Conservation (phyloP, 2,329 filamentous ascomycete species). For the Claviceps sp. region DNA sequence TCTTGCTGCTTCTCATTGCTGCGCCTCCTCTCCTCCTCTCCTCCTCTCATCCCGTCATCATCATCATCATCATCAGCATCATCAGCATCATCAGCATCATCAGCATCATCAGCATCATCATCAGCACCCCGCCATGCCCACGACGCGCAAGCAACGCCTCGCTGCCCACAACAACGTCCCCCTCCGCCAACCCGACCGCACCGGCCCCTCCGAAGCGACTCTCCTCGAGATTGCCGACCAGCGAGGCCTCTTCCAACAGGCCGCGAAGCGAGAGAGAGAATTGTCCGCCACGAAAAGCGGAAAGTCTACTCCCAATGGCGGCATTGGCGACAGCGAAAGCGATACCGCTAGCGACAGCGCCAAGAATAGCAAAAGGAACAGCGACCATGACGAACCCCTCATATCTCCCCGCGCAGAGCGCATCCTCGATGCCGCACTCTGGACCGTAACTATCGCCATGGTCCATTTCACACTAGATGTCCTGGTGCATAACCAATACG, state of each 20-base stretch:
- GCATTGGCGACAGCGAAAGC: conserved; percentile 7
- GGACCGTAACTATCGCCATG: conserved; percentile 50
- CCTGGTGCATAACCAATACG: conserved; percentile 66
- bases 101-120: too few relatives aligned
- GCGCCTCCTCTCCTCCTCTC: too few relatives aligned
- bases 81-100: too few relatives aligned
- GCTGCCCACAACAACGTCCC: conserved; percentile 40
- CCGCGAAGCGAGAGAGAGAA: conserved; percentile 25
- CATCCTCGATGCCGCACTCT: conserved; percentile 42
- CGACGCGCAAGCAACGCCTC: conserved; percentile 34
- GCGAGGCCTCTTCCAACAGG: conserved; percentile 40
- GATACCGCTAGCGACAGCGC: too few relatives aligned
- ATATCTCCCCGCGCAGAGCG: conserved; percentile 35
- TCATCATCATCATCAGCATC: not conserved
- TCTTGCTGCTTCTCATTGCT: too few relatives aligned
- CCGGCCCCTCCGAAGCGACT: conserved; percentile 47
- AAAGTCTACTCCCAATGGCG: conserved; percentile 4
- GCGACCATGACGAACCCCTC: not conserved
- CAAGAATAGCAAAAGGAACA: too few relatives aligned
- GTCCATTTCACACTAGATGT: conserved; percentile 69
- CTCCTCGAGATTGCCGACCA: conserved; percentile 61
- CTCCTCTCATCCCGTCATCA: not conserved
- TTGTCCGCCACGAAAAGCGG: conserved; percentile 11
- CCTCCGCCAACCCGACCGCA: conserved; percentile 56
- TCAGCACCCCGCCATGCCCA: conserved; percentile 29